Conservation (phyloP, 2,329 filamentous ascomycete genomes). For the Colletotrichum karsti region DNA sequence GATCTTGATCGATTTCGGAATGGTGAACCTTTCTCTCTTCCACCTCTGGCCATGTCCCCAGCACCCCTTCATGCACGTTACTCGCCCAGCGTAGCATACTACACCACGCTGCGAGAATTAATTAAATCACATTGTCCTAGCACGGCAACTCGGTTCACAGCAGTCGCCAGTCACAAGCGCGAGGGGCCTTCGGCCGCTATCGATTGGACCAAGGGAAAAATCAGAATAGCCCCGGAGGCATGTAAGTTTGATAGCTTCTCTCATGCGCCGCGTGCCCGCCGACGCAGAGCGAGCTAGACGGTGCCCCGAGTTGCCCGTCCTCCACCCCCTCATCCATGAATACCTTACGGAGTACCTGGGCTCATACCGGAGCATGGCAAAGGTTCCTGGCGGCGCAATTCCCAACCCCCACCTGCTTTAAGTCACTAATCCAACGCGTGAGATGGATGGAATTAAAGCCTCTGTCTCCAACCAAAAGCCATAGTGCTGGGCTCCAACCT, state of each 20-base stretch:
- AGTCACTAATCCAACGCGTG: neutral
- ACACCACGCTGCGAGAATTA: neutral
- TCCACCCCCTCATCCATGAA: neutral
- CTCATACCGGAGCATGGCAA: neutral
- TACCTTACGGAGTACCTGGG: neutral
- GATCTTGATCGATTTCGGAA: slow-evolving; percentile 21
- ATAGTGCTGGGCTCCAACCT: neutral
- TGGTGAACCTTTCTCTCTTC: neutral
- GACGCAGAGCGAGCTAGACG: neutral
- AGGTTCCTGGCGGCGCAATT: neutral
- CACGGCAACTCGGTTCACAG: neutral
- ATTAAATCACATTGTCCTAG: slow-evolving; percentile 3
- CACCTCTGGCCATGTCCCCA: neutral
- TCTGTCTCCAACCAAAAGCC: neutral
- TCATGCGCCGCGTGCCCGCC: slow-evolving; percentile 6
- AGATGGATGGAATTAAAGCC: neutral
- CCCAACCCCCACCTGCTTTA: slow-evolving; percentile 16
- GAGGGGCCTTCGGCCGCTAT: neutral
- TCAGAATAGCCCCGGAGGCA: neutral
- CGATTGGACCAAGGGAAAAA: neutral
- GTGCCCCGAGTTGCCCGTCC: slow-evolving; percentile 1
- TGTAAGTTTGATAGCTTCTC: slow-evolving; percentile 22
- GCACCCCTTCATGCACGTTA: slow-evolving; percentile 10
- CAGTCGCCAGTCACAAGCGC: neutral
- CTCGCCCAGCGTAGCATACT: slow-evolving; percentile 7